Evolutionary conservation across 768 basidiomycete species (phyloP).

Genomic region (Coprinopsis sp.): DNA sequence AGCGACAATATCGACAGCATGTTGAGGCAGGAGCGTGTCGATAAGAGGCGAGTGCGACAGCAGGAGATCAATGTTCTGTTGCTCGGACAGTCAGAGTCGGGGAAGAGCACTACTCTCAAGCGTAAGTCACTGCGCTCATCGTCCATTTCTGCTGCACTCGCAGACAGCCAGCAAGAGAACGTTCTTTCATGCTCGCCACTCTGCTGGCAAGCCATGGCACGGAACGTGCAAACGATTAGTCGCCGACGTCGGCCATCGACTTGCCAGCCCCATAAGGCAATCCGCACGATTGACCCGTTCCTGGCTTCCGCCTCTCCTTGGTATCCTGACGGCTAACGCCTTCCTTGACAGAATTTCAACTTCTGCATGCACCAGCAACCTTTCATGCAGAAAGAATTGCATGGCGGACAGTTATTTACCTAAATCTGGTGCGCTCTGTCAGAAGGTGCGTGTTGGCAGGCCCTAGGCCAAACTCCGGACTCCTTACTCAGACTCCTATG

Average conservation of each 20-base stretch:
- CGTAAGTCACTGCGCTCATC: conserved; percentile 51
- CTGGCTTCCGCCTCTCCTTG: background rate
- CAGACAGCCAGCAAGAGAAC: too few relatives aligned
- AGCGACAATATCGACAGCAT: conserved; percentile 79
- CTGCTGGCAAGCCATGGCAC: too few relatives aligned
- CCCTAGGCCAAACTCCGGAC: conserved; percentile 8
- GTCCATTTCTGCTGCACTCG: background rate
- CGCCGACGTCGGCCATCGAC: too few relatives aligned
- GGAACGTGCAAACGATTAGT: too few relatives aligned
- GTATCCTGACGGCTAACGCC: conserved; percentile 1
- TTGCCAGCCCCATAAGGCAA: conserved; percentile 12
- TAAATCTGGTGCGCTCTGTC: conserved; percentile 81
- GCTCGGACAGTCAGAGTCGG: conserved; percentile 86
- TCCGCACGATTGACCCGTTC: conserved; percentile 6
- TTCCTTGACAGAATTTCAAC: conserved; percentile 65
- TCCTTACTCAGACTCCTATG: conserved; percentile 10
- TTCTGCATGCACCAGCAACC: conserved; percentile 70
- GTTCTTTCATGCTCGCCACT: background rate
- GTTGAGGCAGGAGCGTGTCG: conserved; percentile 61
- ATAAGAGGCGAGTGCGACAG: conserved; percentile 52
- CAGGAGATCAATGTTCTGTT: conserved; percentile 72
- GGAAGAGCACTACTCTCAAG: conserved; percentile 84
- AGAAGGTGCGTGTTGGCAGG: conserved; percentile 47
- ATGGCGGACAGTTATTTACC: conserved; percentile 85
- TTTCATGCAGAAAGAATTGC: conserved; percentile 79